Percentiles rank a stretch among this genome's conserved stretches.
Evolutionary conservation across 768 basidiomycete genomes (phyloP).

Genomic region (Russula virescens): DNA sequence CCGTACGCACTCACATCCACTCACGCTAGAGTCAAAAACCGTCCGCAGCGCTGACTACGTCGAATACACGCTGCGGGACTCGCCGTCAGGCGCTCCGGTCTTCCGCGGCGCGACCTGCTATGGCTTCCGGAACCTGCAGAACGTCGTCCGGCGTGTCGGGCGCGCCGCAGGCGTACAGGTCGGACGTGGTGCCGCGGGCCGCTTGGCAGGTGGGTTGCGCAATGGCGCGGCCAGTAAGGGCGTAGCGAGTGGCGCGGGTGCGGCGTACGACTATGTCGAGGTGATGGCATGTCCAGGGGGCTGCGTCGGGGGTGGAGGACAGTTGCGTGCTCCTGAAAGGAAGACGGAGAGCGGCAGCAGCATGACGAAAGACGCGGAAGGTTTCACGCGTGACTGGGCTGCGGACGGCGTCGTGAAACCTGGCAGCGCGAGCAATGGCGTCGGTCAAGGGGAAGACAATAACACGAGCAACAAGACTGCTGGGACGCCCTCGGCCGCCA

Average conservation of each 20-base stretch:
- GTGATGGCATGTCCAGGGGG: slow-evolving; percentile 99
- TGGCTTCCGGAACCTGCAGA: slow-evolving; percentile 95
- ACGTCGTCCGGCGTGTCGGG: slow-evolving; percentile 61
- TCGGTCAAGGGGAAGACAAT: not conserved
- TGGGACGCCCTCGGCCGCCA: too few species aligned
- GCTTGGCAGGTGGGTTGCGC: slow-evolving; percentile 31
- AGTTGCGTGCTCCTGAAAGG: slow-evolving; percentile 38
- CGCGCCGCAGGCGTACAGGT: slow-evolving; percentile 37
- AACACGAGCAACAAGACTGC: too few species aligned
- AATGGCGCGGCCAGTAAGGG: slow-evolving; percentile 30
- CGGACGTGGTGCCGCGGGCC: slow-evolving; percentile 62
- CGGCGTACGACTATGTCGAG: slow-evolving; percentile 83
- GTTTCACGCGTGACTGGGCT: slow-evolving; percentile 58
- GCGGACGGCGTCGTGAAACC: slow-evolving; percentile 45
- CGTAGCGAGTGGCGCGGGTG: not conserved
- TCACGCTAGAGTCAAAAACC: slow-evolving; percentile 18
- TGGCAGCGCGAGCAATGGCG: not conserved
- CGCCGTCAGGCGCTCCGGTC: slow-evolving; percentile 54
- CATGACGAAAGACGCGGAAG: slow-evolving; percentile 51
- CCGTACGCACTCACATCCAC: slow-evolving; percentile 36
- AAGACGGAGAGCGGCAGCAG: slow-evolving; percentile 15
- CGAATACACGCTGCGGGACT: slow-evolving; percentile 56
- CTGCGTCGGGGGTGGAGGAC: slow-evolving; percentile 96
- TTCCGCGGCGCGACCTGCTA: slow-evolving; percentile 96
- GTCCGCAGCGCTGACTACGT: slow-evolving; percentile 38